phyloP scores from a whole-genome alignment of 2,329 filamentous ascomycete species.

The Fusarium algeriense region DNA sequence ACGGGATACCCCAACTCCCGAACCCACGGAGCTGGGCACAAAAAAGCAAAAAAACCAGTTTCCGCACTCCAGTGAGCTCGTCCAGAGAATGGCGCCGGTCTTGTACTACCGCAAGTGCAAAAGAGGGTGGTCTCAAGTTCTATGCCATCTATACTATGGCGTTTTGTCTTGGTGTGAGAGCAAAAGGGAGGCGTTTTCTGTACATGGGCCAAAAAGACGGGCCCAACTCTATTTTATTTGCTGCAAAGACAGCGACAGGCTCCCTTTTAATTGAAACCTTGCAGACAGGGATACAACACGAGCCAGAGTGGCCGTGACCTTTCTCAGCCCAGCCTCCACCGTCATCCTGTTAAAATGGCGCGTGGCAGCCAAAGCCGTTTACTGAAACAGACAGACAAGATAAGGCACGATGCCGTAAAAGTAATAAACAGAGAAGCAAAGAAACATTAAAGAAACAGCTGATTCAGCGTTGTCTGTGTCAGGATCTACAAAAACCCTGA shows the following conservation, averaged over 20 bases:
- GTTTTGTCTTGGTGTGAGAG: conserved; percentile 1
- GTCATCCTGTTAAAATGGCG: conserved; percentile 39
- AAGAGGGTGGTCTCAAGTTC: neutral
- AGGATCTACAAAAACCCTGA: conserved; percentile 1
- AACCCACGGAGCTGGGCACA: conserved; percentile 34
- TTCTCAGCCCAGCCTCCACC: conserved; percentile 18
- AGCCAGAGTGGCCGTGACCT: neutral
- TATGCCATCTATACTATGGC: conserved; percentile 1
- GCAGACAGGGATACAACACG: conserved; percentile 32
- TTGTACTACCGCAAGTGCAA: conserved; percentile 6
- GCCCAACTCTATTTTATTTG: conserved; percentile 44
- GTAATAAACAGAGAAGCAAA: conserved; percentile 7
- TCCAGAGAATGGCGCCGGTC: neutral
- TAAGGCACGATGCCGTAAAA: neutral
- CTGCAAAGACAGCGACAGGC: conserved; percentile 21
- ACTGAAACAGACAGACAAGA: conserved; percentile 5
- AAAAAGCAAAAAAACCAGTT: conserved; percentile 4
- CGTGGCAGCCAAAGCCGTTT: conserved; percentile 41
- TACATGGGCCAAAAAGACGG: conserved; percentile 22
- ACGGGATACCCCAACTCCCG: conserved; percentile 31
- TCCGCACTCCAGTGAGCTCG: neutral
- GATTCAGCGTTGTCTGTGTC: neutral
- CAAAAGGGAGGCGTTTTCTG: neutral
- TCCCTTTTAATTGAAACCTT: conserved; percentile 7
- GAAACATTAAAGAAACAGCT: neutral